Percentiles rank a stretch among this genome's conserved stretches.
Conservation (phyloP, 192 early-diverging fungal genomes). For the Coemansia sp. region DNA sequence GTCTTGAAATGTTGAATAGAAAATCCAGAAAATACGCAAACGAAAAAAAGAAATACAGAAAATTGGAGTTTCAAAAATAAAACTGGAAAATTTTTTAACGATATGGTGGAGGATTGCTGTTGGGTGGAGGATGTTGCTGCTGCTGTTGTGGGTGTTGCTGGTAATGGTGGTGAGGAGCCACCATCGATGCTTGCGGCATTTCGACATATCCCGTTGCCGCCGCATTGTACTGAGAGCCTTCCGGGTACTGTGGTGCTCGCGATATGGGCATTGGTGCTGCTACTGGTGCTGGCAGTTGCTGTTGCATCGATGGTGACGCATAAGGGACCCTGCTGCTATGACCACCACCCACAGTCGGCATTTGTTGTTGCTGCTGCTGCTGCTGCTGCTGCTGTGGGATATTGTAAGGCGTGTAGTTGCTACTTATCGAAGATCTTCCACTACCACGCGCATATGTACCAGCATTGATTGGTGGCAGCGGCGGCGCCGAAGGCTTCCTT, state of each 20-base stretch:
- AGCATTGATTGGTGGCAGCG: background rate
- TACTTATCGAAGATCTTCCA: constrained; percentile 14
- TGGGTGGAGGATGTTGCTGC: constrained; percentile 9
- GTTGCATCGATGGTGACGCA: constrained; percentile 1
- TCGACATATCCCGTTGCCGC: background rate
- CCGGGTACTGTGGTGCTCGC: background rate
- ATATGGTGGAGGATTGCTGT: constrained; percentile 1
- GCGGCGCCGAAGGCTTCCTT: constrained; percentile 34
- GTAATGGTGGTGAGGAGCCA: background rate
- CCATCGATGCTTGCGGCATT: background rate
- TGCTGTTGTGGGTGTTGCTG: constrained; percentile 15
- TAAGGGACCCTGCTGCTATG: background rate
- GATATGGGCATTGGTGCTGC: background rate
- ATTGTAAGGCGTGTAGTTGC: constrained; percentile 12
- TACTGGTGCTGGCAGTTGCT: background rate
- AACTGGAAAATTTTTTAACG: constrained; percentile 3
- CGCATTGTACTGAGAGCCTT: background rate
- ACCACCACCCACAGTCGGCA: background rate
- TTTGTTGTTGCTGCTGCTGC: constrained; percentile 4
- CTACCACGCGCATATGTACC: background rate
- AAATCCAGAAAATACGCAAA: background rate
- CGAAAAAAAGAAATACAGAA: background rate
- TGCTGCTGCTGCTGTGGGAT: constrained; percentile 6
- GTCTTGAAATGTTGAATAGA: too few species aligned
- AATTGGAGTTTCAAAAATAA: too few species aligned